Evolutionary conservation across 169 alveolate species (phyloP).

Genomic region (Cryptosporidium ubiquitum): DNA sequence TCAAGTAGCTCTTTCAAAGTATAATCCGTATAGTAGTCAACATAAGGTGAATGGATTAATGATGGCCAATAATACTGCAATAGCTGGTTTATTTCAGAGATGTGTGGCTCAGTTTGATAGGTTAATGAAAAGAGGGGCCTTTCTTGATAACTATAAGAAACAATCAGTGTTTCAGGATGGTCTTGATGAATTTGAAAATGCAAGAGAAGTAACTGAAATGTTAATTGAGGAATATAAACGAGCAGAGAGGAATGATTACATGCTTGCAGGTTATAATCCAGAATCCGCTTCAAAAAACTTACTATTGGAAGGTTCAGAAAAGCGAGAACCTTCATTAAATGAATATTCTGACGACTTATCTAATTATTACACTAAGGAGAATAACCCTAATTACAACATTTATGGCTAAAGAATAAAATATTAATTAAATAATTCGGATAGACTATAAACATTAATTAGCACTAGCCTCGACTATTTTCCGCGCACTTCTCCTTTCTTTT

Average conservation of each 20-base stretch:
- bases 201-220: conserved; percentile 90
- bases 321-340: neutral
- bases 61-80: conserved; percentile 99
- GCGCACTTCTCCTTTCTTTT: conserved; percentile 31
- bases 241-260: conserved; percentile 95
- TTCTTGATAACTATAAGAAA: conserved; percentile 93
- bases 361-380: conserved; percentile 26
- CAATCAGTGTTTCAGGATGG: conserved; percentile 83
- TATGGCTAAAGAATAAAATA: neutral
- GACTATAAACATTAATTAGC: conserved; percentile 1
- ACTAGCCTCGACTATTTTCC: neutral
- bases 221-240: conserved; percentile 96
- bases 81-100: conserved; percentile 87
- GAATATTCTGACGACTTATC: conserved; percentile 12
- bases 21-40: conserved; percentile 94
- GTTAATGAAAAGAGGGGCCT: conserved; percentile 95
- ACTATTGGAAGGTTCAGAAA: neutral
- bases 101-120: conserved; percentile 93
- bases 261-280: conserved; percentile 55
- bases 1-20: conserved; percentile 96
- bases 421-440: neutral
- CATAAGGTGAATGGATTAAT: conserved; percentile 98
- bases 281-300: conserved; percentile 4
- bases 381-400: conserved; percentile 4
- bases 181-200: conserved; percentile 81